Evolutionary conservation across 305 asterid species (phyloP), one percentile per base, ranked within the genome.

Genomic region (Fraxinus nigra): DNA sequence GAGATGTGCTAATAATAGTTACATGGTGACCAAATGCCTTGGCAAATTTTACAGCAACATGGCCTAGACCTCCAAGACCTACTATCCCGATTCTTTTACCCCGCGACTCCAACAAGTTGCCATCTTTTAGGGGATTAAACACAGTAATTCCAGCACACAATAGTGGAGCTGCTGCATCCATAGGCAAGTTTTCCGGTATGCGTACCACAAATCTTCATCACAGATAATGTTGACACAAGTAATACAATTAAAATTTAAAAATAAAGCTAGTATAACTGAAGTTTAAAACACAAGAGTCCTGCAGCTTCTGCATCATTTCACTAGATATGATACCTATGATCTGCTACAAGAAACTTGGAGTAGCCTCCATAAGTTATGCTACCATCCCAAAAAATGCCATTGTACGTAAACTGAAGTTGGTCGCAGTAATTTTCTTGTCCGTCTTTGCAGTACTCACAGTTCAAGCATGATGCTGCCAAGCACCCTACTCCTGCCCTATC

Each of bases 331-430:
- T 75, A 92, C 98, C 97, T 92, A 22, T 91, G 90, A 86, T 95
- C 97, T 1, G 88, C 92, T 0, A 95, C 97, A 3, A 93, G 87
- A 82, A 88, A 86, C 16, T 93, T 85, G 2, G 99, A 95, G 85
- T 95, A 95, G 77, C 99, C 99, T 0, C 99, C 99, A 28, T 95
- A 93, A 78, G 99, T 95, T 77, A 93, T 91, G 87, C 86, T 87
- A 0, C 99, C 98, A 79, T 95, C 99, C 98, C 98, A 95, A 79
- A 92, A 93, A 61, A 93, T 89, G 82, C 97, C 97, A 81, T 93
- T 95, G 76, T 90, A 93, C 0, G 91, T 93, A 32, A 92, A 91
- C 76, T 91, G 95, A 16, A 93, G 88, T 10, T 88, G 76, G 33
- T 91, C 96, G 22, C 97, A 95, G 85, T 93, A 95, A 56, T 95